A percentile compares a stretch with the other conserved stretches of the same genome.
Evolutionary conservation across 192 early-diverging fungal species (phyloP).

Genomic region (Coemansia sp.): DNA sequence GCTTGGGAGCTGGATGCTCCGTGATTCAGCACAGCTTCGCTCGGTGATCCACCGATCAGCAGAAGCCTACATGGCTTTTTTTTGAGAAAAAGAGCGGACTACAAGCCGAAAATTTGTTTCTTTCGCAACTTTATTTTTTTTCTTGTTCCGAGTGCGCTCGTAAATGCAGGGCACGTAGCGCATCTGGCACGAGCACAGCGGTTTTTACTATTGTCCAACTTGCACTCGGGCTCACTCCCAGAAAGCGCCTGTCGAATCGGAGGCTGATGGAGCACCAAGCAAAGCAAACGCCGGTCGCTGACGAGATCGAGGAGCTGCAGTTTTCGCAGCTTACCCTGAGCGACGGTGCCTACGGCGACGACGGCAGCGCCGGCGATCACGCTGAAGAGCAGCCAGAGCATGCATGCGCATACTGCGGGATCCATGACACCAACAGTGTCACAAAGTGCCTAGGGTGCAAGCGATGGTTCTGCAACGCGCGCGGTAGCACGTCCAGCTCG

Average conservation of each 20-base stretch:
- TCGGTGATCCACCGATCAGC: no score
- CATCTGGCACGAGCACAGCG: not conserved
- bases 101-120: no score
- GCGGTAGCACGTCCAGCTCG: slow-evolving; percentile 83
- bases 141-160: not conserved
- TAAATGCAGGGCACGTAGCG: not conserved
- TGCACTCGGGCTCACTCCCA: no score
- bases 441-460: slow-evolving; percentile 90
- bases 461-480: slow-evolving; percentile 96
- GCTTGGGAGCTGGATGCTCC: no score
- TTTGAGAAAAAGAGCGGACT: no score
- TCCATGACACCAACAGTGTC: slow-evolving; percentile 81
- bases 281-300: not conserved
- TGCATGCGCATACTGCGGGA: slow-evolving; percentile 91
- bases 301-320: slow-evolving; percentile 8
- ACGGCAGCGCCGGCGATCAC: not conserved
- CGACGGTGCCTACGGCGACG: slow-evolving; percentile 27
- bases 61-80: no score
- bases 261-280: not conserved
- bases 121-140: no score
- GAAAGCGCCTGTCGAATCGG: not conserved
- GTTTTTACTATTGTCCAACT: not conserved
- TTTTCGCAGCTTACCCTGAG: slow-evolving; percentile 32
- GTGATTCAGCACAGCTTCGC: no score
- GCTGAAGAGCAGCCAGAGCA: slow-evolving; percentile 67